phyloP scores from a whole-genome alignment of 495 filamentous ascomycete genomes.

The Annulohypoxylon bovei region DNA sequence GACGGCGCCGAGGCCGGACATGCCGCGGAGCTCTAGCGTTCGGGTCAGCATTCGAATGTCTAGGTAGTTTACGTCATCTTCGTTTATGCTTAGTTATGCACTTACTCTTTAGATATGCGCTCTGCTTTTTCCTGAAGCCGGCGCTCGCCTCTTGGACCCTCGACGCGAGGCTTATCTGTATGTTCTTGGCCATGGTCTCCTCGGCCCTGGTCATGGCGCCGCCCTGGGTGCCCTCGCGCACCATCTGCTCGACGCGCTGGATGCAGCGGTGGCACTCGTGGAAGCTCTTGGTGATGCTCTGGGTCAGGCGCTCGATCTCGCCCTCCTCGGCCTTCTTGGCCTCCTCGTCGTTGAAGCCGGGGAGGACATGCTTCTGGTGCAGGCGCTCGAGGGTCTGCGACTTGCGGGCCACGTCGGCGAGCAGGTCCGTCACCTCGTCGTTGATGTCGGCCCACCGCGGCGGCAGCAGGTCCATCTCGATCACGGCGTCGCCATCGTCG shows the following conservation, averaged over 20 bases:
- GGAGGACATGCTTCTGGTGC: slow-evolving; percentile 96
- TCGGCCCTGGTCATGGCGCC: slow-evolving; percentile 80
- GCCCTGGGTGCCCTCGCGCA: slow-evolving; percentile 73
- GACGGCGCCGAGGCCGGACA: slow-evolving; percentile 61
- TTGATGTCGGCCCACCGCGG: slow-evolving; percentile 96
- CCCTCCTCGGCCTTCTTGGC: slow-evolving; percentile 82
- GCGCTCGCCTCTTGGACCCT: slow-evolving; percentile 94
- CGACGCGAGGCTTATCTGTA: slow-evolving; percentile 87
- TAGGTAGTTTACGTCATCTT: not conserved
- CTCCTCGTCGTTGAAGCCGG: slow-evolving; percentile 95
- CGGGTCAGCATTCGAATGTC: slow-evolving; percentile 7
- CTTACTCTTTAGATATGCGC: slow-evolving; percentile 93
- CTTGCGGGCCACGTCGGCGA: slow-evolving; percentile 84
- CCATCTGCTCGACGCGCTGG: slow-evolving; percentile 85
- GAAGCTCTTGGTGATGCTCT: slow-evolving; percentile 87
- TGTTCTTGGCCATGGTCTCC: slow-evolving; percentile 95
- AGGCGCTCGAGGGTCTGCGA: slow-evolving; percentile 86
- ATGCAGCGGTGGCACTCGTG: slow-evolving; percentile 90
- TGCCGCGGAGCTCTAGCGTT: slow-evolving; percentile 78
- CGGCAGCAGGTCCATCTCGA: slow-evolving; percentile 97
- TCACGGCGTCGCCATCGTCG: slow-evolving; percentile 90
- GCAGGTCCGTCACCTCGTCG: slow-evolving; percentile 86
- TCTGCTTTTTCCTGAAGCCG: slow-evolving; percentile 94
- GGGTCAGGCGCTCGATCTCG: slow-evolving; percentile 89
- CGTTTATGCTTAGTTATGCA: slow-evolving; percentile 22